Evolutionary conservation across 345 rosid genomes (phyloP).

Genomic region (Citrus cavaleriei): DNA sequence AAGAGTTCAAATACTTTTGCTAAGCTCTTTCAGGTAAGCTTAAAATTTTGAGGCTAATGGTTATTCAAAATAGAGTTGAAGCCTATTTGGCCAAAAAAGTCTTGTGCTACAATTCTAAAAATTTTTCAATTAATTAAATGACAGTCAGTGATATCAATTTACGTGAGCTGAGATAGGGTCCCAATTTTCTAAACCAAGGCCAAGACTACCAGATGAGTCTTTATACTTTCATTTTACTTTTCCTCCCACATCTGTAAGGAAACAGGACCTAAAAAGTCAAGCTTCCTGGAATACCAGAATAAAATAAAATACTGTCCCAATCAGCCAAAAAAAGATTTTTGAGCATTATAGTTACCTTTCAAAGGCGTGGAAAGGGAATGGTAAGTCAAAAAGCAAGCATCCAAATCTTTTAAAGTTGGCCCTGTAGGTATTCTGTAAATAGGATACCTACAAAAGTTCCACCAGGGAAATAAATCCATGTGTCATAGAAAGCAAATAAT

Average conservation of each 20-base stretch:
- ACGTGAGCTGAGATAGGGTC: background rate
- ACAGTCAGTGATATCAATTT: background rate
- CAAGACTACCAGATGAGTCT: background rate
- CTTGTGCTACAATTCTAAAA: background rate
- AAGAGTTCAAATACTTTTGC: background rate
- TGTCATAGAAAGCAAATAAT: background rate
- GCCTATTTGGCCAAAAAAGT: background rate
- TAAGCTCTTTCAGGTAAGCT: background rate
- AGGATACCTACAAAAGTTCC: slow-evolving; percentile 31
- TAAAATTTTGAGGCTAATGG: background rate
- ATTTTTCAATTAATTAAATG: background rate
- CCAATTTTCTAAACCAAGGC: background rate
- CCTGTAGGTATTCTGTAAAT: slow-evolving; percentile 39
- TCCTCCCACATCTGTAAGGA: background rate
- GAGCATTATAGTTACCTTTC: slow-evolving; percentile 21
- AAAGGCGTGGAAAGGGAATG: slow-evolving; percentile 30
- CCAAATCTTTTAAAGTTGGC: slow-evolving; percentile 37
- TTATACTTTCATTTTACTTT: background rate
- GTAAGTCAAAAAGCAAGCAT: slow-evolving; percentile 38
- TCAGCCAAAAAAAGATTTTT: background rate
- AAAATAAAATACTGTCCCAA: background rate
- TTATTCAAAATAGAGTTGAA: background rate
- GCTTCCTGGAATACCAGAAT: background rate
- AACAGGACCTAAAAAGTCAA: background rate
- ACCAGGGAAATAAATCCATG: slow-evolving; percentile 9